Evolutionary conservation across 345 rosid genomes (phyloP).

Genomic region (Acer saccharum): DNA sequence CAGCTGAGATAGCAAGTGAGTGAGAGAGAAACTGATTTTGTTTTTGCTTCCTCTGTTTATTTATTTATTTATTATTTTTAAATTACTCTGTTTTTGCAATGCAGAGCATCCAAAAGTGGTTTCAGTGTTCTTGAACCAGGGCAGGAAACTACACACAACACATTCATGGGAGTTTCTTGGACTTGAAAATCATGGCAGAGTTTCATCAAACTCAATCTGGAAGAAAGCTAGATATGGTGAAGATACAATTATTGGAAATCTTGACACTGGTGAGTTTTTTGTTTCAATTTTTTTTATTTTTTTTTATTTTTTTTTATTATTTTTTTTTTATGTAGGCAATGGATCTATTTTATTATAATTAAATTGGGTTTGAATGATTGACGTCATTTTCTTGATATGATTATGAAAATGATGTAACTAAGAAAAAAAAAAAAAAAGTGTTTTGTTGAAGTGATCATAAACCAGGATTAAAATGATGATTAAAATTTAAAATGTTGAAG

Average conservation of each 20-base stretch:
- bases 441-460: not conserved
- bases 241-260: conserved; percentile 81
- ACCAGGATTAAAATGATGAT: too few species aligned
- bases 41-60: conserved; percentile 17
- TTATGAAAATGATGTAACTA: not conserved
- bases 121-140: conserved; percentile 73
- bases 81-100: not conserved
- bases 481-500: too few species aligned
- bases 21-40: not conserved
- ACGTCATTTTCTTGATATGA: not conserved
- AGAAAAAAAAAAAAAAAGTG: not conserved
- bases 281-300: too few species aligned
- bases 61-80: too few species aligned
- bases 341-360: not conserved
- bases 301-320: too few species aligned
- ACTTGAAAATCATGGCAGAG: conserved; percentile 47
- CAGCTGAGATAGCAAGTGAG: conserved; percentile 57
- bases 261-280: conserved; percentile 67
- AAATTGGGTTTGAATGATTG: conserved; percentile 14
- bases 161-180: conserved; percentile 92
- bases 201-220: conserved; percentile 60
- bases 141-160: conserved; percentile 75
- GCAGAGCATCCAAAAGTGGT: conserved; percentile 78
- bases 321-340: too few species aligned
- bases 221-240: conserved; percentile 69